A percentile compares a stretch with the other conserved stretches of the same genome.
phyloP scores from a whole-genome alignment of 306 rosid genomes.

The Arachis hypogaea region DNA sequence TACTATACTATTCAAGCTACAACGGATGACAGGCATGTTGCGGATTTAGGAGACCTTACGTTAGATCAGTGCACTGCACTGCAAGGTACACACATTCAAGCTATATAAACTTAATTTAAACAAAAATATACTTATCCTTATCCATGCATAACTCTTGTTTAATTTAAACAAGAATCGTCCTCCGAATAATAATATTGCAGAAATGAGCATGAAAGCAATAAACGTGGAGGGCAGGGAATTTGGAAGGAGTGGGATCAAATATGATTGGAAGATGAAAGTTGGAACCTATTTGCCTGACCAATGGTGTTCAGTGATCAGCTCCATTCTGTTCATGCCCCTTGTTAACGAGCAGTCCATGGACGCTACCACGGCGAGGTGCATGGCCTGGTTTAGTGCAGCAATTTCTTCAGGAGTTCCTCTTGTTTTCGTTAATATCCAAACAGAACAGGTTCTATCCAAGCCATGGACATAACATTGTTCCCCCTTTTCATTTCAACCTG shows the following conservation, averaged over 20 bases:
- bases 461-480: not conserved
- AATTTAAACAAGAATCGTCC: too few relatives aligned
- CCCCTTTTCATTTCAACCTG: not conserved
- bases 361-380: slow-evolving; percentile 63
- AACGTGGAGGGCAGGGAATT: slow-evolving; percentile 45
- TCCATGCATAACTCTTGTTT: too few relatives aligned
- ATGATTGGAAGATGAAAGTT: slow-evolving; percentile 71
- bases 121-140: too few relatives aligned
- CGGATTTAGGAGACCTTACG: slow-evolving; percentile 61
- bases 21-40: slow-evolving; percentile 66
- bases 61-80: slow-evolving; percentile 60
- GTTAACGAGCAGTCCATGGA: slow-evolving; percentile 51
- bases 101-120: too few relatives aligned
- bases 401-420: slow-evolving; percentile 78
- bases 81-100: slow-evolving; percentile 46
- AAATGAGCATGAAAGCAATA: slow-evolving; percentile 54
- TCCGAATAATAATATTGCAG: slow-evolving; percentile 37
- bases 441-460: slow-evolving; percentile 55
- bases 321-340: slow-evolving; percentile 63
- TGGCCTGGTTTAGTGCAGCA: slow-evolving; percentile 82
- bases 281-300: slow-evolving; percentile 58
- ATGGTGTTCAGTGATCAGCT: slow-evolving; percentile 61
- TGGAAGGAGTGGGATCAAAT: slow-evolving; percentile 53
- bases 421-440: slow-evolving; percentile 74
- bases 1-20: slow-evolving; percentile 55